Base-by-base conservation (phyloP, 805 yeast species). In the Candida takata region DNA sequence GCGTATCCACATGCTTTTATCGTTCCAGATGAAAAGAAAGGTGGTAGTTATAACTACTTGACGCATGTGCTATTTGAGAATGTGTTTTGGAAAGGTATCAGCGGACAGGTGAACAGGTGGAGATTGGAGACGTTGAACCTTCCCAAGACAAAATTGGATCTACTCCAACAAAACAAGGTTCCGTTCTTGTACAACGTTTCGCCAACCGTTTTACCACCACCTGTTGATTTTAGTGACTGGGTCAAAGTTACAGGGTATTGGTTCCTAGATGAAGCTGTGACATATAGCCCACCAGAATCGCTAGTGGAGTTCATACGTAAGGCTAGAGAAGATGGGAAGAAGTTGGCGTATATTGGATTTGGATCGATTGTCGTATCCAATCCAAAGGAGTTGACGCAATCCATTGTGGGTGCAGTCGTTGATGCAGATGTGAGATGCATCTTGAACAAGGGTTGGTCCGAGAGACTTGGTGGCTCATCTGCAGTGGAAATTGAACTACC, bases 1-100 rank as follows among this genome's bases (percentile, higher is more conserved):
- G 95, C 96, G 0, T 90, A 90, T 54, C 97, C 97, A 1, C 97
- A 90, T 65, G 97, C 97, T 0, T 87, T 90, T 45, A 77, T 88
- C 54, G 95, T 85, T 7, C 96, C 97, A 1, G 96, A 87, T 41
- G 94, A 84, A 58, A 85, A 82, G 53, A 72, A 82, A 55, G 96
- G 96, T 9, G 96, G 97, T 3, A 81, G 88, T 8, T 90, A 90
- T 60, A 90, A 90, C 54, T 84, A 85, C 52, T 66, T 90, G 62
- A 87, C 97, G 0, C 95, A 90, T 60, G 90, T 87, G 7, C 74
- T 90, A 62, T 90, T 88, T 62, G 97, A 90, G 50, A 87, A 81
- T 49, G 78, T 88, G 8, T 83, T 88, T 43, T 90, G 97, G 97
- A 79, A 79, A 52, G 97, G 96, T 3, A 86, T 84, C 3, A 72